These are phyloP conservation scores for Lizonia empirigonia DNA, from an alignment of 2,329 filamentous ascomycete species.

Conservation along the genomic window DNA sequence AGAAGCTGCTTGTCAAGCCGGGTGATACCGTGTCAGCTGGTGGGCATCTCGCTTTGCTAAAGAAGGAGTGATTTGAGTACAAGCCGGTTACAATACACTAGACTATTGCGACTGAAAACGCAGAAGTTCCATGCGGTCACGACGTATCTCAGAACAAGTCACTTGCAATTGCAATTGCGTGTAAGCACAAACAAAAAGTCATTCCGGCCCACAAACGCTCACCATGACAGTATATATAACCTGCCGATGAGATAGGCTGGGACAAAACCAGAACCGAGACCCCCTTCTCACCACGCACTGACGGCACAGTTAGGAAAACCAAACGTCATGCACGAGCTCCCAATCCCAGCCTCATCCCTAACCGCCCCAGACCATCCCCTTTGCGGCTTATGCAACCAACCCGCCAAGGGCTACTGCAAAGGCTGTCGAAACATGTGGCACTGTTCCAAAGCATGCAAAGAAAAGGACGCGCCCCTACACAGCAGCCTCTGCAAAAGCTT, in stretches of 20 bases:
- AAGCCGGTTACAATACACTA: background rate
- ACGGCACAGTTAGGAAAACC: background rate
- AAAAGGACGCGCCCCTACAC: background rate
- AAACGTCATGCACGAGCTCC: background rate
- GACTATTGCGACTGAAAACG: no score
- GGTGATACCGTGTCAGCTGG: conserved; percentile 50
- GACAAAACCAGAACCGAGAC: background rate
- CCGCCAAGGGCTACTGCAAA: background rate
- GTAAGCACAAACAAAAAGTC: background rate
- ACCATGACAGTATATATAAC: background rate
- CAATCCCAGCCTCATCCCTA: background rate
- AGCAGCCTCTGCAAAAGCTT: background rate
- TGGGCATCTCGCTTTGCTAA: conserved; percentile 38
- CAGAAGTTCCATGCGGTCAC: no score
- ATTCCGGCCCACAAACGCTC: background rate
- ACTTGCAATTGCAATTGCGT: background rate
- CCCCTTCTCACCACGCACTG: background rate
- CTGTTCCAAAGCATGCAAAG: background rate
- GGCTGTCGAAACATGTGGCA: background rate
- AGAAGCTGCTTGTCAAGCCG: conserved; percentile 52
- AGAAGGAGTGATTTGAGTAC: background rate
- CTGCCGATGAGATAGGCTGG: background rate
- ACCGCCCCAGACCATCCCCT: background rate
- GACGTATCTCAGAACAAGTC: background rate
- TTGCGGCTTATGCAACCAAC: background rate